Percentiles rank a stretch among this genome's conserved stretches.
Conservation (phyloP, 306 rosid genomes). For the Cucurbita argyrosperma region DNA sequence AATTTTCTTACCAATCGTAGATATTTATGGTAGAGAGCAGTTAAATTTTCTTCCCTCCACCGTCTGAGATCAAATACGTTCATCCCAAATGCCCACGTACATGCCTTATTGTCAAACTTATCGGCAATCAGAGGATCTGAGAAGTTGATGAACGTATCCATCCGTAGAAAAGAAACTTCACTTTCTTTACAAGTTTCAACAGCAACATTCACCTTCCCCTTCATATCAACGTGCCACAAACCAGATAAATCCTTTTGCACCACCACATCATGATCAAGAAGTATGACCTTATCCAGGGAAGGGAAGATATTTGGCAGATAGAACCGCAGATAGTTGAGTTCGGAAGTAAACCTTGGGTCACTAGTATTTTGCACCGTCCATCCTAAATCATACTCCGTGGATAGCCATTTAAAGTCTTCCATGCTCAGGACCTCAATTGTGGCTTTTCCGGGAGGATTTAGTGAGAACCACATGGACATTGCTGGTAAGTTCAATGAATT, state of each 20-base stretch:
- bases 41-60: conserved; percentile 71
- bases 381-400: conserved; percentile 24
- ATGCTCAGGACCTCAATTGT: conserved; percentile 56
- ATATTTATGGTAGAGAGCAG: conserved; percentile 46
- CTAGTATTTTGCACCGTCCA: conserved; percentile 28
- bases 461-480: conserved; percentile 83
- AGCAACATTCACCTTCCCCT: conserved; percentile 62
- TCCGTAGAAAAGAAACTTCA: conserved; percentile 43
- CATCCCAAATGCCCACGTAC: conserved; percentile 98
- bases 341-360: conserved; percentile 73
- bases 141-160: conserved; percentile 65
- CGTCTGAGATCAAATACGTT: conserved; percentile 66
- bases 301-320: conserved; percentile 79
- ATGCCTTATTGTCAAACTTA: conserved; percentile 54
- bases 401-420: conserved; percentile 53
- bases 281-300: conserved; percentile 46
- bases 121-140: conserved; percentile 60
- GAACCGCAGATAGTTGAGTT: conserved; percentile 86
- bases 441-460: conserved; percentile 79
- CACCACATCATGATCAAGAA: conserved; percentile 92
- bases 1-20: conserved; percentile 51
- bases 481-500: conserved; percentile 80
- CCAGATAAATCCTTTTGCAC: conserved; percentile 65
- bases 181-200: conserved; percentile 59
- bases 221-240: conserved; percentile 59